phyloP scores from a whole-genome alignment of 495 filamentous ascomycete species.

The Penicillium mononematosum region DNA sequence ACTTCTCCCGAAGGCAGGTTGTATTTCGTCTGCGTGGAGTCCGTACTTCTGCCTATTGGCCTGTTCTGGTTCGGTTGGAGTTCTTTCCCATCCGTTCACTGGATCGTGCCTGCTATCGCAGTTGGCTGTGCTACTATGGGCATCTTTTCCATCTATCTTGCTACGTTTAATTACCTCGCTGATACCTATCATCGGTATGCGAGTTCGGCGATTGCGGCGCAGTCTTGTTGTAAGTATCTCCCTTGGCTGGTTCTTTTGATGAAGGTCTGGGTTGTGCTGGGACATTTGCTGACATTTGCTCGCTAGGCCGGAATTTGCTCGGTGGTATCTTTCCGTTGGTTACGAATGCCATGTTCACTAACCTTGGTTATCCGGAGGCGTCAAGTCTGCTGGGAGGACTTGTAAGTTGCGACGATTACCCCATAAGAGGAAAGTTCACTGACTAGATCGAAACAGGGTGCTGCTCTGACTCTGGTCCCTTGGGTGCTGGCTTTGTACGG shows the following conservation, averaged over 20 bases:
- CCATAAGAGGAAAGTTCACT: slow-evolving; percentile 3
- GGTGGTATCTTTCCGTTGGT: slow-evolving; percentile 82
- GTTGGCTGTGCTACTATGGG: slow-evolving; percentile 79
- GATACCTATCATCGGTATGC: slow-evolving; percentile 85
- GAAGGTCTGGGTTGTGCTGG: not conserved
- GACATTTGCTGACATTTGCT: slow-evolving; percentile 5
- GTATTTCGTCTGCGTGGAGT: slow-evolving; percentile 78
- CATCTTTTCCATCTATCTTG: slow-evolving; percentile 84
- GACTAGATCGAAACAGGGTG: slow-evolving; percentile 39
- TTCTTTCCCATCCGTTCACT: slow-evolving; percentile 62
- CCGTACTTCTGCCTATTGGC: slow-evolving; percentile 66
- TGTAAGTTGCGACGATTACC: slow-evolving; percentile 27
- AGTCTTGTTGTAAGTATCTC: slow-evolving; percentile 63
- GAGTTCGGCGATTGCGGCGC: slow-evolving; percentile 82
- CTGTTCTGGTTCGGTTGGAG: slow-evolving; percentile 85
- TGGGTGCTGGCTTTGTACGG: slow-evolving; percentile 86
- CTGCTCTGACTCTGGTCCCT: slow-evolving; percentile 71
- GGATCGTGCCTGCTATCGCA: slow-evolving; percentile 73
- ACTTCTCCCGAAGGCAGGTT: slow-evolving; percentile 73
- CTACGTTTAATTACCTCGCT: slow-evolving; percentile 93
- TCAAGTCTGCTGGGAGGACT: slow-evolving; percentile 76
- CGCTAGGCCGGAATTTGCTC: slow-evolving; percentile 69
- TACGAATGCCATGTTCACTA: slow-evolving; percentile 66
- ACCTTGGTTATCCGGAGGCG: slow-evolving; percentile 69
- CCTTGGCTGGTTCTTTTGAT: not conserved